Evolutionary conservation across 306 rosid genomes (phyloP), one percentile per base, ranked within the genome.

Genomic region (peach (Prunus persica)): DNA sequence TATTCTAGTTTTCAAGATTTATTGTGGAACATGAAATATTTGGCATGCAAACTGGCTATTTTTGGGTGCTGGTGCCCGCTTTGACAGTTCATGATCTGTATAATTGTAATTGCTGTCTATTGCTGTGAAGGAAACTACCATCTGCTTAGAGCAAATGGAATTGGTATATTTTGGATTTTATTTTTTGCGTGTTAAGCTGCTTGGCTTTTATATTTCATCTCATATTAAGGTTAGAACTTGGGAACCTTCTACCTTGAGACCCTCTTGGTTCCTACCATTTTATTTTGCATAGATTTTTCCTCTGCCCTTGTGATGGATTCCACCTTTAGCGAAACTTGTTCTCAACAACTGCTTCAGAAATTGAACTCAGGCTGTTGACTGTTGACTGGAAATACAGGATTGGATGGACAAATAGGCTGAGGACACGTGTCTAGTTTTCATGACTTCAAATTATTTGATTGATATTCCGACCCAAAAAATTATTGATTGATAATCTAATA

Each of bases 51-150:
- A 78, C 41, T 45, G 50, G 49, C 76, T 72, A 78, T 78, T 68
- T 66, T 55, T 60, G 54, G 57, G 72, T 34, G 12, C 60, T 46
- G 67, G 71, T 11, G 61, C 74, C 67, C 56, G 10, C 22, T 32
- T 71, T 77, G 60, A 67, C 76, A 67, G 67, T 77, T 74, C 68
- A 28, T 67, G 60, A 73, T 80, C 78, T 72, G 22, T 70, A 70
- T 63, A 28, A 61, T 41, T 38, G 41, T 55, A 41, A 50, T 30
- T 22, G 60, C 50, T 46, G 65, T 30, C 46, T 27, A 50, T 30
- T 22, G 60, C 50, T 46, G 65, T 30, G 47, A 61, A 67, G 55
- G 56, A 19, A 71, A 45, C 65, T n/a, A 41, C 61, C n/a, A 30
- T 65, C 69, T 24, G 71, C 74, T 5, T 4, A 19, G 68, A 72